These are phyloP conservation scores for Paramecium sonneborni DNA, from an alignment of 73 alveolate species.

Conservation along the genomic window DNA sequence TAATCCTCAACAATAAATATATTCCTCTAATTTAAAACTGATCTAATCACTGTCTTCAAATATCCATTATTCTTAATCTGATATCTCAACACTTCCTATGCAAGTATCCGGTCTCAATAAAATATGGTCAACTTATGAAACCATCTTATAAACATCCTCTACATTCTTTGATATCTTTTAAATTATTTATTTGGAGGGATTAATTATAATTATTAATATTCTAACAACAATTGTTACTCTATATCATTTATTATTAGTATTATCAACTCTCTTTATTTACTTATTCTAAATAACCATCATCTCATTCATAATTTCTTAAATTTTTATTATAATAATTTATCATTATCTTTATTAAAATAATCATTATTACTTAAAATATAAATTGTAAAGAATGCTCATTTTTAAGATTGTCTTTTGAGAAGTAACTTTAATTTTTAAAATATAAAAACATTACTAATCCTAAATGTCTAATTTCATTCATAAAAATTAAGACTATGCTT, in stretches of 20 bases:
- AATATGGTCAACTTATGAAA: conserved; percentile 97
- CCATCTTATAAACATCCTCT: conserved; percentile 94
- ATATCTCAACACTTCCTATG: conserved; percentile 93
- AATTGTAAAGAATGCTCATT: too few species aligned
- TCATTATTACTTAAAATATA: too few species aligned
- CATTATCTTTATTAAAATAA: too few species aligned
- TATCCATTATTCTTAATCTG: conserved; percentile 93
- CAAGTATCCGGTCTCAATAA: conserved; percentile 99
- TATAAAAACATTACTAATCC: too few species aligned
- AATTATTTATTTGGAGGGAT: conserved; percentile 16
- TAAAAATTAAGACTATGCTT: too few species aligned
- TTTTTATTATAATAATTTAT: too few species aligned
- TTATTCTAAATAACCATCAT: too few species aligned
- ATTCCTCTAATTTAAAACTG: conserved; percentile 37
- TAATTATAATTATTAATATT: not conserved
- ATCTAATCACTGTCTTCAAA: conserved; percentile 65
- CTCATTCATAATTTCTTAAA: too few species aligned
- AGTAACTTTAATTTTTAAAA: too few species aligned
- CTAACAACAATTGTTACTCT: not conserved
- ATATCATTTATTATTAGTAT: not conserved
- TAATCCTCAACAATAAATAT: conserved; percentile 96
- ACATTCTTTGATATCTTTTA: conserved; percentile 59
- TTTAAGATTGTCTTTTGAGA: too few species aligned
- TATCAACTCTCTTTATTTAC: not conserved
- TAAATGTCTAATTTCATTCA: too few species aligned